A percentile compares a stretch with the other conserved stretches of the same genome.
Evolutionary conservation across 345 rosid genomes (phyloP).

Genomic region (Rhodamnia rubescens): DNA sequence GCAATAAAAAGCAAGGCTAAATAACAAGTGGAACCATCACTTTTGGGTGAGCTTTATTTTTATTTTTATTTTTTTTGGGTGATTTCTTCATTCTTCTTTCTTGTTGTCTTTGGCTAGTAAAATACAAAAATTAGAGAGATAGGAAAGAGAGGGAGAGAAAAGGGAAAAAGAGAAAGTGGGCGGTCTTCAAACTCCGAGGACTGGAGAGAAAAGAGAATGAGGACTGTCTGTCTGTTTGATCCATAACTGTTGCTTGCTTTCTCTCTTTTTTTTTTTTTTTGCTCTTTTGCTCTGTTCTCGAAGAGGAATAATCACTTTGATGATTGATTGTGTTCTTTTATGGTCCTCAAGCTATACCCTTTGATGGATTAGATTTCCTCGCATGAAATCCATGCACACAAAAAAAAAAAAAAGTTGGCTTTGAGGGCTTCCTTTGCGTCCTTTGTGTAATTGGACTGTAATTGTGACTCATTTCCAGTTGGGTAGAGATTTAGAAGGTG

Average conservation of each 20-base stretch:
- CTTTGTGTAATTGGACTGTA: background rate
- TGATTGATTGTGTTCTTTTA: slow-evolving; percentile 15
- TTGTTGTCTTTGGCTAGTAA: background rate
- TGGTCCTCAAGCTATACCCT: background rate
- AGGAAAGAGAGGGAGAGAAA: background rate
- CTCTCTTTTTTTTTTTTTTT: background rate
- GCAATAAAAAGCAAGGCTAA: background rate
- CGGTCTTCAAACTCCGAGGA: slow-evolving; percentile 19
- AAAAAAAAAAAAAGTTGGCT: slow-evolving; percentile 7
- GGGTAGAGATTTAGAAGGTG: background rate
- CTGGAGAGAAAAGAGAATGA: slow-evolving; percentile 7
- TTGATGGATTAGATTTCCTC: background rate
- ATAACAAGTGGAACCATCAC: slow-evolving; percentile 29
- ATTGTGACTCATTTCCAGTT: background rate
- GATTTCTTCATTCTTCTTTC: background rate
- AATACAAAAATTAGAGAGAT: background rate
- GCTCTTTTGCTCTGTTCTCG: background rate
- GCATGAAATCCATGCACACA: slow-evolving; percentile 19
- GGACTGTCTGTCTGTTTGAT: slow-evolving; percentile 45
- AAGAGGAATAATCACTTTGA: slow-evolving; percentile 11
- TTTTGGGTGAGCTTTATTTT: slow-evolving; percentile 4
- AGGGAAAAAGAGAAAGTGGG: slow-evolving; percentile 3
- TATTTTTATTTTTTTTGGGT: background rate
- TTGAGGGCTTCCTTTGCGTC: slow-evolving; percentile 5
- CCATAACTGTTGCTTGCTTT: background rate